Evolutionary conservation across 371 early-diverging fungal genomes (phyloP).

Genomic region (Circinella umbellata): DNA sequence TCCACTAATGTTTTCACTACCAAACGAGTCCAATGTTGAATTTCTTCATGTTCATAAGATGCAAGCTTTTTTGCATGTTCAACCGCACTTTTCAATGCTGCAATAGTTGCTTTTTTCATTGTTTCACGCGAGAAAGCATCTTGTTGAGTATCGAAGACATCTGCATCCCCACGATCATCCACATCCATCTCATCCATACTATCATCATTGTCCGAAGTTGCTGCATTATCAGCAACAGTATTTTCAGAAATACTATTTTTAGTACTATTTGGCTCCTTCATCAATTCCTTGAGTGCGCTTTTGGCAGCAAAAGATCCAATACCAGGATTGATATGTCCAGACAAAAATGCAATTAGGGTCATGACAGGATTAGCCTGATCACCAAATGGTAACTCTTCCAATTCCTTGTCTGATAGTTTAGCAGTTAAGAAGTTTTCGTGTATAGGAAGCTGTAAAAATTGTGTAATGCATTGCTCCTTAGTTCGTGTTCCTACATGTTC

Average conservation of each 20-base stretch:
- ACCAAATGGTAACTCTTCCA: conserved; percentile 45
- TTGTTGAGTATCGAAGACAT: background rate
- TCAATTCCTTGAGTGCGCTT: conserved; percentile 37
- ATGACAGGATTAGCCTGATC: conserved; percentile 48
- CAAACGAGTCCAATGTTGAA: conserved; percentile 77
- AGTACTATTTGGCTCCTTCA: background rate
- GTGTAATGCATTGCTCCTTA: conserved; percentile 94
- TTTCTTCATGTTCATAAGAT: conserved; percentile 81
- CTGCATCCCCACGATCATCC: conserved; percentile 17
- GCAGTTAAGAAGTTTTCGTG: conserved; percentile 55
- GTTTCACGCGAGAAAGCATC: conserved; percentile 36
- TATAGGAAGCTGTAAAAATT: conserved; percentile 96
- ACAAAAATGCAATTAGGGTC: conserved; percentile 48
- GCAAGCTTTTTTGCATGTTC: conserved; percentile 67
- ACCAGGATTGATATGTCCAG: conserved; percentile 52
- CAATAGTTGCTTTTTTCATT: conserved; percentile 55
- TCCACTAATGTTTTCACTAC: conserved; percentile 83
- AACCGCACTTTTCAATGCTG: conserved; percentile 65
- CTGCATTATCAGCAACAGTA: no score
- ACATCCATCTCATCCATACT: conserved; percentile 30
- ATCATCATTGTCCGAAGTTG: background rate
- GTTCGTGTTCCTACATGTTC: conserved; percentile 93
- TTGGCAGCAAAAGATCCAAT: conserved; percentile 54
- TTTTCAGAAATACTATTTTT: no score
- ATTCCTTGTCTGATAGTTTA: conserved; percentile 28